Percentiles rank a stretch among this genome's conserved stretches.
Evolutionary conservation across 306 rosid genomes (phyloP).

Genomic region (Citrullus amarus): DNA sequence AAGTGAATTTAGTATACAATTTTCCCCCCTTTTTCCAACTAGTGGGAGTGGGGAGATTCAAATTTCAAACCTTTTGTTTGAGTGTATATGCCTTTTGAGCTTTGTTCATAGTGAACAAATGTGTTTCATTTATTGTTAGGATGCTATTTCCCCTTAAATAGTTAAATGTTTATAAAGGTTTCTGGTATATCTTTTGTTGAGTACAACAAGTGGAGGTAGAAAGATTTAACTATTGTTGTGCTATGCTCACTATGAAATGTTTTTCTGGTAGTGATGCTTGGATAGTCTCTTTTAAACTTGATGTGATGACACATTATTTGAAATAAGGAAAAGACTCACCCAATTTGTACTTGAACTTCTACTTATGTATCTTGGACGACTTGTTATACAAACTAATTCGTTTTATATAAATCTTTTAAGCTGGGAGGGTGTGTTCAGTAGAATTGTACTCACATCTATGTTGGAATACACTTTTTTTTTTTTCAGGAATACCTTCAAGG

Average conservation of each 20-base stretch:
- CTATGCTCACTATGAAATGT: too few relatives aligned
- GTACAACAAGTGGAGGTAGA: too few relatives aligned
- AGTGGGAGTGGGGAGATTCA: too few relatives aligned
- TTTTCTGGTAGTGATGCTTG: neutral
- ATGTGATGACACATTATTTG: neutral
- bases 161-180: neutral
- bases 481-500: slow-evolving; percentile 92
- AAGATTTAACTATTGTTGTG: too few relatives aligned
- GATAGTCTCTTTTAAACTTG: neutral
- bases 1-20: neutral
- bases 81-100: too few relatives aligned
- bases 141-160: neutral
- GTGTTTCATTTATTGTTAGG: neutral
- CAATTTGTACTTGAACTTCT: neutral
- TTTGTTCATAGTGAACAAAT: neutral
- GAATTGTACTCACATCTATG: neutral
- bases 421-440: neutral
- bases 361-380: neutral
- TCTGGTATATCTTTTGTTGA: too few relatives aligned
- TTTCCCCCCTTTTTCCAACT: too few relatives aligned
- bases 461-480: neutral
- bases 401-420: neutral
- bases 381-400: neutral
- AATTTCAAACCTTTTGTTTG: too few relatives aligned
- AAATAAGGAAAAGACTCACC: neutral